Conservation (phyloP, 2,329 filamentous ascomycete species). For the Aquanectria penicillioides region DNA sequence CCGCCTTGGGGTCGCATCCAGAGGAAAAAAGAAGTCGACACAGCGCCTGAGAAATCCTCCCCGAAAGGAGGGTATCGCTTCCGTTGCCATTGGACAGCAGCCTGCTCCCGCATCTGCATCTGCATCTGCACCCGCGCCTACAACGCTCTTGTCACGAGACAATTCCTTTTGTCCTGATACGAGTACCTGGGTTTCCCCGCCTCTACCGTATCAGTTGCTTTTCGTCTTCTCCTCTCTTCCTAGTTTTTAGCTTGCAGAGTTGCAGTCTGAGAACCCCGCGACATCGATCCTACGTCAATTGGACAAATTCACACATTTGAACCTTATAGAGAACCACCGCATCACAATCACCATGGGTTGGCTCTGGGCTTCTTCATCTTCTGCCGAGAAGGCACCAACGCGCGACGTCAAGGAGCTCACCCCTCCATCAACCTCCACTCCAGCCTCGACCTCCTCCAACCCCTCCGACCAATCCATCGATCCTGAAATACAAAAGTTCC, state of each 20-base stretch:
- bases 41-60: background rate
- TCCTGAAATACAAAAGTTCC: conserved; percentile 65
- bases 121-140: background rate
- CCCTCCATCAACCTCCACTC: conserved; percentile 30
- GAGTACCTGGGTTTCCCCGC: background rate
- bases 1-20: background rate
- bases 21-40: background rate
- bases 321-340: conserved; percentile 9
- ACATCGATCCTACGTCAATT: background rate
- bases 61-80: background rate
- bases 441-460: conserved; percentile 26
- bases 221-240: background rate
- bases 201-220: background rate
- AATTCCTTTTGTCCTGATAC: background rate
- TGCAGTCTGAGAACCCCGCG: background rate
- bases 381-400: conserved; percentile 42
- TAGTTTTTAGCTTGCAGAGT: background rate
- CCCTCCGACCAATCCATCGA: conserved; percentile 48
- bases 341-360: conserved; percentile 63
- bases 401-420: conserved; percentile 36
- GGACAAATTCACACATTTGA: background rate
- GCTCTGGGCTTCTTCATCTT: conserved; percentile 63
- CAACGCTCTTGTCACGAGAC: no score
- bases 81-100: conserved; percentile 5
- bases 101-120: background rate